Evolutionary conservation across 768 basidiomycete species (phyloP), one percentile per base, ranked within the genome.

Genomic region (Coprinellus aureogranulatus): DNA sequence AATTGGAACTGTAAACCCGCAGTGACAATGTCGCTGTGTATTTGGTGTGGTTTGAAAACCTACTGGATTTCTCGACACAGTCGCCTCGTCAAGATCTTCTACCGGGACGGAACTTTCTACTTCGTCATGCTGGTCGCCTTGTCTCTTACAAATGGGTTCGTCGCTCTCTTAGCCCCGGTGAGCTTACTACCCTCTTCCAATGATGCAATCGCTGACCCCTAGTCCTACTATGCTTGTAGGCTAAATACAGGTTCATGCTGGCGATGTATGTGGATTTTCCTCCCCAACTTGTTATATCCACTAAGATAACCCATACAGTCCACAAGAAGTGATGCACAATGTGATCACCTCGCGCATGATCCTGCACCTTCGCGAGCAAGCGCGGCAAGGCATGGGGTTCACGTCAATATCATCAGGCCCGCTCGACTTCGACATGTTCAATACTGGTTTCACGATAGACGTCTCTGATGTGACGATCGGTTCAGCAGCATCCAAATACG

Each of bases 271-370:
- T 52, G 18, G 22, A n/a, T n/a, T n/a, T n/a, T 39, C 8, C 42
- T 28, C n/a, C 9, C 18, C 34, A 31, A 5, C 39, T 39, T 16
- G 11, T 25, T 20, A 16, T 28, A 31, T 18, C n/a, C 14, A 41
- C 9, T 9, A 20, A 55, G 26, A 2, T 34, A 18, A 18, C 30
- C 11, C 16, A 27, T 9, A 41, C 20, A 58, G 56, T 30, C 56
- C 50, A 3, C 56, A 58, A 45, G 56, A 52, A 37, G 57, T 58
- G 16, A 47, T 53, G 51, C 57, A 58, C 51, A 58, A 58, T 26
- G 52, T 58, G 26, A 37, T 58, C 30, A 44, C 51, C 22, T 39
- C 57, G 3, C 50, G 57, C 2, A 58, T 58, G 57, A 58, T 58
- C 18, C 52, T 58, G 20, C 57, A 58, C 57, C 50, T 58, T 2